Conservation (phyloP, 371 early-diverging fungal genomes). For the Gilbertella persicaria region DNA sequence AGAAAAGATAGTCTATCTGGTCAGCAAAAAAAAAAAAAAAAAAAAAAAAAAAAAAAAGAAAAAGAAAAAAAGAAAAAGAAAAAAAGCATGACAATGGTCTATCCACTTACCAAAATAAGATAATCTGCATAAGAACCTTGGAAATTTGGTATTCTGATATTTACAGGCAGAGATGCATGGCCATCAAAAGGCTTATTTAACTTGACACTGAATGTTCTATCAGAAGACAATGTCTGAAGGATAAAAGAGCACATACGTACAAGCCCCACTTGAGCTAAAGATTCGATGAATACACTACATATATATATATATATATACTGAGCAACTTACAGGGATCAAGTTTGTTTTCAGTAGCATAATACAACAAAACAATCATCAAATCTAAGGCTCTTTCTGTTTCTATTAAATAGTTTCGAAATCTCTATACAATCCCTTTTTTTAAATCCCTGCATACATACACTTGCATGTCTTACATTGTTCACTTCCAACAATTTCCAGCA, state of each 20-base stretch:
- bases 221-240: slow-evolving; percentile 82
- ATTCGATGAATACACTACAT: too few species aligned
- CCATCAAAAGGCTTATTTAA: slow-evolving; percentile 79
- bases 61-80: not conserved
- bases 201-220: slow-evolving; percentile 75
- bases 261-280: slow-evolving; percentile 74
- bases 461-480: slow-evolving; percentile 56
- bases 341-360: slow-evolving; percentile 67
- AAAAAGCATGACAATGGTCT: not conserved
- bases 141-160: slow-evolving; percentile 71
- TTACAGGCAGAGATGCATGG: slow-evolving; percentile 64
- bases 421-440: slow-evolving; percentile 26
- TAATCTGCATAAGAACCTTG: slow-evolving; percentile 85
- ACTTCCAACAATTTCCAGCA: slow-evolving; percentile 75
- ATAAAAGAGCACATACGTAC: slow-evolving; percentile 81
- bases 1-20: slow-evolving; percentile 64
- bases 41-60: too few species aligned
- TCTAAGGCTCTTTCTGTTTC: slow-evolving; percentile 74
- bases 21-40: not conserved
- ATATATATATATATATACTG: too few species aligned
- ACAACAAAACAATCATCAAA: slow-evolving; percentile 65
- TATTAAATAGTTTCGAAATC: slow-evolving; percentile 70
- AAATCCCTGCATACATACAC: slow-evolving; percentile 12
- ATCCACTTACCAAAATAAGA: slow-evolving; percentile 62
- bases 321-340: slow-evolving; percentile 55